Conservation (phyloP, 176 grass and related monocot genomes). For the Eragrostis nindensis region DNA sequence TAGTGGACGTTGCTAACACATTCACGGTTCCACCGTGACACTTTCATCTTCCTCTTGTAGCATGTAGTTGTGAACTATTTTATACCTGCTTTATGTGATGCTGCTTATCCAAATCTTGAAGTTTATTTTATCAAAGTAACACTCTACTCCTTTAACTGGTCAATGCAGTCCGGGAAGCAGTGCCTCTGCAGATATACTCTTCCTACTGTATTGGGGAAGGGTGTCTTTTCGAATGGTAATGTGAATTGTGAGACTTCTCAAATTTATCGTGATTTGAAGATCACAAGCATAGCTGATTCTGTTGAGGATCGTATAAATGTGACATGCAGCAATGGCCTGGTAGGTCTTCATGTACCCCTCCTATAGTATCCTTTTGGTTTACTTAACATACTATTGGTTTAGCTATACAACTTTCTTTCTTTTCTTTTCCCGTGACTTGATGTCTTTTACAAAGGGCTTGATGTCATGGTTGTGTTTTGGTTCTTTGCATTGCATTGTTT, state of each 20-base stretch:
- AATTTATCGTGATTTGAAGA: constrained; percentile 62
- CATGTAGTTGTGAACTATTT: constrained; percentile 19
- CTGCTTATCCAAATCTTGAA: background rate
- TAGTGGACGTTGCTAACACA: background rate
- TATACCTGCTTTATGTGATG: constrained; percentile 20
- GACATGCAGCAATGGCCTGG: constrained; percentile 79
- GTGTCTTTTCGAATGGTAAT: constrained; percentile 32
- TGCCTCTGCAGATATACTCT: constrained; percentile 89
- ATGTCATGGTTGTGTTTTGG: constrained; percentile 15
- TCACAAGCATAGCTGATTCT: constrained; percentile 77
- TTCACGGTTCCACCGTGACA: background rate
- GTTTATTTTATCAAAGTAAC: constrained; percentile 23
- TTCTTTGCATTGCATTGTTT: constrained; percentile 3
- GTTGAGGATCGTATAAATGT: constrained; percentile 91
- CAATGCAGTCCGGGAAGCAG: constrained; percentile 84
- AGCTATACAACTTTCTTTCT: background rate
- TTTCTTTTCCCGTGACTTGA: background rate
- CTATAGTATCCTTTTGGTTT: constrained; percentile 22
- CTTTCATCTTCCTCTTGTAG: constrained; percentile 12
- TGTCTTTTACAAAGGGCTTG: background rate
- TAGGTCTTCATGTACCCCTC: constrained; percentile 31
- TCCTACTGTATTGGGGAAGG: constrained; percentile 60
- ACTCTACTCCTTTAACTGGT: constrained; percentile 24
- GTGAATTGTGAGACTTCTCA: constrained; percentile 39
- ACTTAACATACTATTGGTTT: constrained; percentile 7